These are phyloP conservation scores for Cucurbita pepo DNA, from an alignment of 306 rosid species.

Conservation along the genomic window DNA sequence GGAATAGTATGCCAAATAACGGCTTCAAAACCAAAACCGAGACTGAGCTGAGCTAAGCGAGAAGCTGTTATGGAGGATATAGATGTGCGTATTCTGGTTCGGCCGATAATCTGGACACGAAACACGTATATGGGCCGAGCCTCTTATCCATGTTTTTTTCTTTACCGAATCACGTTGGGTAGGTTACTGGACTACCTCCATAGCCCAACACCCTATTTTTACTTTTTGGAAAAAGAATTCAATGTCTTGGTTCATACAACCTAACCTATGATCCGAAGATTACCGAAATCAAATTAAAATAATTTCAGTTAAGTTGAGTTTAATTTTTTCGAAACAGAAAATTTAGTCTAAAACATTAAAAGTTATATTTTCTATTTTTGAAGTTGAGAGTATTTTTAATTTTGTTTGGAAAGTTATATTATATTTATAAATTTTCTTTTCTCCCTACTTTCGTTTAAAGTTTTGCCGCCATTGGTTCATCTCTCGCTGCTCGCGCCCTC, in stretches of 20 bases:
- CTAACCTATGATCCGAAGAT: too few relatives aligned
- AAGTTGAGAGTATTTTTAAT: too few relatives aligned
- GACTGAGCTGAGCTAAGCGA: not conserved
- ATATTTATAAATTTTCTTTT: too few relatives aligned
- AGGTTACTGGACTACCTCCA: not conserved
- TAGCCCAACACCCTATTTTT: not conserved
- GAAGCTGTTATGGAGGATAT: not conserved
- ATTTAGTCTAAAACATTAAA: too few relatives aligned
- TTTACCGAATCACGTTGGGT: not conserved
- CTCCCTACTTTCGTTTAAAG: not conserved
- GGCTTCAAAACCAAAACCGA: not conserved
- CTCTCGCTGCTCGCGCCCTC: not conserved
- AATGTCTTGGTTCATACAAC: too few relatives aligned
- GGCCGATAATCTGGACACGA: not conserved
- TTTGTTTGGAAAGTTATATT: too few relatives aligned
- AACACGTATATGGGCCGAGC: not conserved
- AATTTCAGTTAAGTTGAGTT: too few relatives aligned
- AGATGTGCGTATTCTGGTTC: not conserved
- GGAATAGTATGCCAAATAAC: not conserved
- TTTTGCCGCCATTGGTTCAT: not conserved
- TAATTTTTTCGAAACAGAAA: too few relatives aligned
- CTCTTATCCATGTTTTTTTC: not conserved
- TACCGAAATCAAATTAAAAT: too few relatives aligned
- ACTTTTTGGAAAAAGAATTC: too few relatives aligned
- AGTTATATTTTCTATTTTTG: too few relatives aligned